These are phyloP conservation scores for Crithidia expoeki DNA, from an alignment of 208 protist species.

Conservation along the genomic window DNA sequence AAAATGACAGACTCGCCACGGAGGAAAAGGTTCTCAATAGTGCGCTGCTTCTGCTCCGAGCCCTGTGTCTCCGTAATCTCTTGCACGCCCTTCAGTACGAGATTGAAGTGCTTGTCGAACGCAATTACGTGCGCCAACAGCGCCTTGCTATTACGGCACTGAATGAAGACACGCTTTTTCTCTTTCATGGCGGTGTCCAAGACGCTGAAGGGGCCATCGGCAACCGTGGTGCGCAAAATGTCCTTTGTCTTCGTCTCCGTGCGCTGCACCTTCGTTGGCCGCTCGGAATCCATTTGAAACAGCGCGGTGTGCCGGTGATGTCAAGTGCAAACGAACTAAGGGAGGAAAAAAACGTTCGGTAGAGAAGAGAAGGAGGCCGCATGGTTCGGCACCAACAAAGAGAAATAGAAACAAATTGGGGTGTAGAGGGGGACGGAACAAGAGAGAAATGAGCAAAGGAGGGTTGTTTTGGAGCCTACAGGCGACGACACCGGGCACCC, in stretches of 20 bases:
- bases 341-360: too few species aligned
- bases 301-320: neutral
- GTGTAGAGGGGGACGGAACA: too few species aligned
- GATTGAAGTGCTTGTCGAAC: constrained; percentile 99
- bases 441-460: too few species aligned
- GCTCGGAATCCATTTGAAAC: constrained; percentile 32
- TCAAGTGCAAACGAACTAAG: too few species aligned
- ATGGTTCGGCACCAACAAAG: too few species aligned
- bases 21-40: constrained; percentile 98
- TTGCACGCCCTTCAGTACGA: constrained; percentile 96
- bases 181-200: constrained; percentile 82
- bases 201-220: constrained; percentile 80
- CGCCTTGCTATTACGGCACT: constrained; percentile 99
- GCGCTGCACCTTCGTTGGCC: constrained; percentile 29
- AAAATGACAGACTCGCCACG: constrained; percentile 99
- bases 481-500: too few species aligned
- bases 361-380: too few species aligned
- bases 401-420: too few species aligned
- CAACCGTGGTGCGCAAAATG: constrained; percentile 57
- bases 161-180: constrained; percentile 96
- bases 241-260: constrained; percentile 62
- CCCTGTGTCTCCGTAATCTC: constrained; percentile 87
- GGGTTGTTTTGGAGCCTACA: too few species aligned
- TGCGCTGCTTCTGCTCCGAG: constrained; percentile 95
- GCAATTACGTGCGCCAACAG: constrained; percentile 98